Evolutionary conservation across 306 rosid species (phyloP).

Genomic region (Delonix regia): DNA sequence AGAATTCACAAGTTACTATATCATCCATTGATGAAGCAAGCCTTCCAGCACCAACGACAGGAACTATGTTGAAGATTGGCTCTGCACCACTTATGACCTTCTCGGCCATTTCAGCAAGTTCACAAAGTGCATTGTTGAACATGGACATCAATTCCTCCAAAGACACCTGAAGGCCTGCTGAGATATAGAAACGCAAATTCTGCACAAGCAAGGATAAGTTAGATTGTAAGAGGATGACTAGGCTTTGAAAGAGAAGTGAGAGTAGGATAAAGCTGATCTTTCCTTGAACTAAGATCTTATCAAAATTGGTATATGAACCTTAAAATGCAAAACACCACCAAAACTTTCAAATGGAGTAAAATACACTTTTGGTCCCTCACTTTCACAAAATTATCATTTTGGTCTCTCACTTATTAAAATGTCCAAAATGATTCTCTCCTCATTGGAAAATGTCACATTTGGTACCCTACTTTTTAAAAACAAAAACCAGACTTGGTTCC

Average conservation of each 20-base stretch:
- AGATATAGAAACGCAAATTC: constrained; percentile 81
- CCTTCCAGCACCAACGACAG: constrained; percentile 76
- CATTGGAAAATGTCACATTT: too few relatives aligned
- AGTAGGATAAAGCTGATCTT: neutral
- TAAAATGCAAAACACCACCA: neutral
- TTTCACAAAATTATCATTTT: too few relatives aligned
- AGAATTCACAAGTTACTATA: constrained; percentile 75
- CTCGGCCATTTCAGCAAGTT: constrained; percentile 54
- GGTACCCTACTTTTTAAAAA: too few relatives aligned
- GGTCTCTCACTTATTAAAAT: too few relatives aligned
- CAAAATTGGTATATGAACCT: neutral
- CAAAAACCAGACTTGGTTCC: too few relatives aligned
- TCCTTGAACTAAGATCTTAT: neutral
- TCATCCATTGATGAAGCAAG: constrained; percentile 67
- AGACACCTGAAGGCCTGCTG: constrained; percentile 56
- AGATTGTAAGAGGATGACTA: constrained; percentile 13
- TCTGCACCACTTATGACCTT: constrained; percentile 44
- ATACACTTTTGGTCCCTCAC: too few relatives aligned
- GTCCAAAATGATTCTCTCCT: too few relatives aligned
- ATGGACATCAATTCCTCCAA: constrained; percentile 52
- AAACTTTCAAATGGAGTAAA: neutral
- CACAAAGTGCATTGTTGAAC: constrained; percentile 60
- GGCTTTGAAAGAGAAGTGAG: constrained; percentile 4
- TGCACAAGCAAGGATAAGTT: constrained; percentile 39
- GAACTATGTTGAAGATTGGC: constrained; percentile 85